Percentiles rank a stretch among this genome's conserved stretches.
Evolutionary conservation across 306 rosid species (phyloP).

Genomic region (Castanea mollissima): DNA sequence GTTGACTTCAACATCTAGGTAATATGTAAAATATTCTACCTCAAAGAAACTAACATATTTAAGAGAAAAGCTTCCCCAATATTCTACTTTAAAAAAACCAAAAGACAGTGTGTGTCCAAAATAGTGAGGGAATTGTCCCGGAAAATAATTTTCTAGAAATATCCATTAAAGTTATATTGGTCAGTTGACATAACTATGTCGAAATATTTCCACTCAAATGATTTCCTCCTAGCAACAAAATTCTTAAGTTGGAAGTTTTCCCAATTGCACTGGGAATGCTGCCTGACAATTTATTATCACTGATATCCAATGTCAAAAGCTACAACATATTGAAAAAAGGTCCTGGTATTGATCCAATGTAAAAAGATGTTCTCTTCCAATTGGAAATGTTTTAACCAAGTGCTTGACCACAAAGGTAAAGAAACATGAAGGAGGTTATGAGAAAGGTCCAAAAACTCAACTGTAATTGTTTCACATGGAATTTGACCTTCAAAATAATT

Average conservation of each 20-base stretch:
- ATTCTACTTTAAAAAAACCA: too few species aligned
- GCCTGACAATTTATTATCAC: neutral
- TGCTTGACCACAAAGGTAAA: neutral
- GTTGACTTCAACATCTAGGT: too few species aligned
- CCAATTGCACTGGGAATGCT: too few species aligned
- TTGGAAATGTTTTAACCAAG: neutral
- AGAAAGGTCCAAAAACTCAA: neutral
- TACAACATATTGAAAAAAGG: neutral
- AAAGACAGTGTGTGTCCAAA: neutral
- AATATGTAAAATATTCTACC: too few species aligned
- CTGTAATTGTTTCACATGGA: neutral
- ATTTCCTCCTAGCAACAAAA: neutral
- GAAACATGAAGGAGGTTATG: neutral
- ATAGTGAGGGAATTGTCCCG: slow-evolving; percentile 2
- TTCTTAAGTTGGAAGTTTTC: neutral
- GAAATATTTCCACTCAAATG: neutral
- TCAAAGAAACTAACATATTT: too few species aligned
- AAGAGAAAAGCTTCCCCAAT: too few species aligned
- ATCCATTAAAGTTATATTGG: neutral
- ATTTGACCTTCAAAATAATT: neutral
- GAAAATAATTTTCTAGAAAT: neutral
- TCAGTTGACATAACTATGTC: neutral
- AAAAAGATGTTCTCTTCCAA: neutral
- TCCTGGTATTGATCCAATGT: neutral
- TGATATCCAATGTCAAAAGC: neutral